Conservation (phyloP, 805 yeast species). For the Candida tammaniensis region DNA sequence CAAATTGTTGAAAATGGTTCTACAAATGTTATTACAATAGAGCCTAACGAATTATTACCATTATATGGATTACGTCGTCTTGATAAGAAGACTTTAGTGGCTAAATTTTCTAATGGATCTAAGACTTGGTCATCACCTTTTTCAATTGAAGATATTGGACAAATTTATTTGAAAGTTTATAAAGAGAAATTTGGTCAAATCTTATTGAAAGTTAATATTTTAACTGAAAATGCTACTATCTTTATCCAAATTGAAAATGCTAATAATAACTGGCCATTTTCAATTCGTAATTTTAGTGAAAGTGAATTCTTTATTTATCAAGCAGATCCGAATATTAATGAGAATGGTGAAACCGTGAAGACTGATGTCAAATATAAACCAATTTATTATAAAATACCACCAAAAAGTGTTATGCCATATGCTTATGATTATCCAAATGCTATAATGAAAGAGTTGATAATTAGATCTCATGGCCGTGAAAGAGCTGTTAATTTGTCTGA, state of each 20-base stretch:
- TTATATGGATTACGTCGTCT: conserved; percentile 60
- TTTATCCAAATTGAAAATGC: conserved; percentile 76
- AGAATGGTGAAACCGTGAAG: conserved; percentile 54
- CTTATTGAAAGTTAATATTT: conserved; percentile 67
- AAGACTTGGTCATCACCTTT: conserved; percentile 88
- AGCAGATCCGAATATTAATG: conserved; percentile 68
- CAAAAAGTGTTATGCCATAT: conserved; percentile 94
- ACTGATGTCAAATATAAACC: conserved; percentile 66
- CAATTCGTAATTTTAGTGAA: conserved; percentile 86
- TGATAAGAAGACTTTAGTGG: conserved; percentile 55
- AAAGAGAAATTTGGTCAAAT: conserved; percentile 65
- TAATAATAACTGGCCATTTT: conserved; percentile 83
- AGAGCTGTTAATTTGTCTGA: conserved; percentile 84
- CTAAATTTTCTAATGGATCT: conserved; percentile 56
- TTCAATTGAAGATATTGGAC: conserved; percentile 79
- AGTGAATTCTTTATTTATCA: conserved; percentile 86
- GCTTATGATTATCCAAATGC: conserved; percentile 98
- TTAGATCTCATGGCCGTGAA: conserved; percentile 70
- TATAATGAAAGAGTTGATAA: conserved; percentile 69
- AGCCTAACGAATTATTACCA: conserved; percentile 50
- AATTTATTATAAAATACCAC: conserved; percentile 75
- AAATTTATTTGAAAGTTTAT: conserved; percentile 66
- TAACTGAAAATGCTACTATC: conserved; percentile 78
- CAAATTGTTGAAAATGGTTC: conserved; percentile 69
- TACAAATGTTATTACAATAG: conserved; percentile 45